Evolutionary conservation across 495 filamentous ascomycete species (phyloP).

Genomic region (Neurospora sp.): DNA sequence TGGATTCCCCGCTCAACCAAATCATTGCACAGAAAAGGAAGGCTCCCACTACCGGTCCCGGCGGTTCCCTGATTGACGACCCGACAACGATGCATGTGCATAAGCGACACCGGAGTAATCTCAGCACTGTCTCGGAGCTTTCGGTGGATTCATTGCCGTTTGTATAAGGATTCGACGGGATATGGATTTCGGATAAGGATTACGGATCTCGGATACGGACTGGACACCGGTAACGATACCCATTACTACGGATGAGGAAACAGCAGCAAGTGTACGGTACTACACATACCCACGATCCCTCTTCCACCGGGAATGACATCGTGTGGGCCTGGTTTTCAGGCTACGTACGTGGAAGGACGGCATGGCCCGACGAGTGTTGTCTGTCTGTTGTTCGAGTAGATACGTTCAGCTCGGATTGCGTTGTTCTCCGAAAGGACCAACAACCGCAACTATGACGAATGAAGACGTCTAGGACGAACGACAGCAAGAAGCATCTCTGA

Average conservation of each 20-base stretch:
- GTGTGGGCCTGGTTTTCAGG: neutral
- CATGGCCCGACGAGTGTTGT: slow-evolving; percentile 10
- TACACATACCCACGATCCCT: neutral
- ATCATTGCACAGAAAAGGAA: slow-evolving; percentile 38
- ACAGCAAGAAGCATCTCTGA: neutral
- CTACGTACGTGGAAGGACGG: slow-evolving; percentile 25
- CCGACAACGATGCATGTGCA: slow-evolving; percentile 17
- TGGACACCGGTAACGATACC: neutral
- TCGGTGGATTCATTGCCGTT: neutral
- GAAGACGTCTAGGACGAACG: neutral
- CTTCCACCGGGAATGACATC: neutral
- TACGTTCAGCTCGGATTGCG: neutral
- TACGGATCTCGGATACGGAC: neutral
- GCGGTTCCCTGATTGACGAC: slow-evolving; percentile 5
- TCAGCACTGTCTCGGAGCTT: neutral
- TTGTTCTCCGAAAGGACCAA: neutral
- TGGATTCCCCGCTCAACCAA: slow-evolving; percentile 29
- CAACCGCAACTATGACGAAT: neutral
- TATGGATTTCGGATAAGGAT: neutral
- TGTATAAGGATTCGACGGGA: neutral
- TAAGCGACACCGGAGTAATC: slow-evolving; percentile 39
- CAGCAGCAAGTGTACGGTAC: neutral
- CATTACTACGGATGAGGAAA: neutral
- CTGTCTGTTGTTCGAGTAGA: neutral
- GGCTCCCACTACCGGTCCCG: slow-evolving; percentile 23